Conservation (phyloP, 495 filamentous ascomycete genomes). For the Parathielavia hyrcaniae region DNA sequence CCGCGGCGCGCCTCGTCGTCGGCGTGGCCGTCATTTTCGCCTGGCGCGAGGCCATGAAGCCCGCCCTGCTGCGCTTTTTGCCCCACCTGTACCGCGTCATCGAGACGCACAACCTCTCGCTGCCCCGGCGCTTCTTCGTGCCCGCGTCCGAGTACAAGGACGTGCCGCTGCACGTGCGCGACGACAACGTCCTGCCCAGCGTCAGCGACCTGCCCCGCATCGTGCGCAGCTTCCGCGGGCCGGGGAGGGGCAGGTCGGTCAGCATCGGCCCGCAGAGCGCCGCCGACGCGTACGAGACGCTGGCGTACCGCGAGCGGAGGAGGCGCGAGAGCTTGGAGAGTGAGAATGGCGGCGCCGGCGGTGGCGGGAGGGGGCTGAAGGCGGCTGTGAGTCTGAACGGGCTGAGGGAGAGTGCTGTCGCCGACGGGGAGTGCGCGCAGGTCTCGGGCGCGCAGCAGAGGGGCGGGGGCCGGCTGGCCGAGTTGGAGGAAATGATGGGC, state of each 20-base stretch:
- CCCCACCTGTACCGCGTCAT: conserved; percentile 84
- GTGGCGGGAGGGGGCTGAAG: conserved; percentile 9
- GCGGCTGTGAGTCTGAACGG: conserved; percentile 26
- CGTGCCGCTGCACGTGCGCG: conserved; percentile 67
- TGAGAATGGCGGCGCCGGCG: conserved; percentile 12
- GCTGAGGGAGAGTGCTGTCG: conserved; percentile 22
- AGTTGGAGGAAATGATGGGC: conserved; percentile 68
- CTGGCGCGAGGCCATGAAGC: conserved; percentile 86
- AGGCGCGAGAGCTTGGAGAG: conserved; percentile 63
- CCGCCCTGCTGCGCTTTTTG: conserved; percentile 64
- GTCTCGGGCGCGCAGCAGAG: conserved; percentile 31
- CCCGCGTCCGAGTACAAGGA: conserved; percentile 83
- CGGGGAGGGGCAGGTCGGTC: conserved; percentile 67
- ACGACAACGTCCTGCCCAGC: conserved; percentile 80
- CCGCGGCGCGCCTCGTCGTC: conserved; percentile 59
- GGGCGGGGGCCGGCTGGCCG: conserved; percentile 40
- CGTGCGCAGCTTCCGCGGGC: conserved; percentile 71
- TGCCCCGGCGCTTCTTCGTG: conserved; percentile 84
- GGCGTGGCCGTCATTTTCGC: conserved; percentile 78
- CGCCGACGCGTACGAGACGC: conserved; percentile 90
- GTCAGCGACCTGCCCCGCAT: conserved; percentile 77
- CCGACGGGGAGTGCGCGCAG: conserved; percentile 24
- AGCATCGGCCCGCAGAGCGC: conserved; percentile 92
- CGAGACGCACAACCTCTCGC: conserved; percentile 65
- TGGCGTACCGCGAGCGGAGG: conserved; percentile 83